phyloP scores from a whole-genome alignment of 208 protist species.

The Pavlovales sp. region DNA sequence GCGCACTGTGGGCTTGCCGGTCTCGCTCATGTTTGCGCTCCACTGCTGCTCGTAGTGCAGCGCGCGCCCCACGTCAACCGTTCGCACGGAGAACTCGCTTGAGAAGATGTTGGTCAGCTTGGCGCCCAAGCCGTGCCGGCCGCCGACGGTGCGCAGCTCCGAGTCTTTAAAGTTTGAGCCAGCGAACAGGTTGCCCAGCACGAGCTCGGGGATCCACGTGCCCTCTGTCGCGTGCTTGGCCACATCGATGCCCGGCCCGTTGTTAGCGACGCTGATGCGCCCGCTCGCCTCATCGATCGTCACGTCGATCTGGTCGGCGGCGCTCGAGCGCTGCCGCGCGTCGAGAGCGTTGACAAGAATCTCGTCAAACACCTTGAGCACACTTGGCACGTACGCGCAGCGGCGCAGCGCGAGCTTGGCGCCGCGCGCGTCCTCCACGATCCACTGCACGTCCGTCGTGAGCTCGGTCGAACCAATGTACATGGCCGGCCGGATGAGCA shows the following conservation, averaged over 20 bases:
- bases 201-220: constrained; percentile 97
- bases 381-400: constrained; percentile 91
- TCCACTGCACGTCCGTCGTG: constrained; percentile 66
- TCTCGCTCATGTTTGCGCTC: not conserved
- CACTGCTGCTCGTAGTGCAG: constrained; percentile 35
- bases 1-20: not conserved
- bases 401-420: constrained; percentile 80
- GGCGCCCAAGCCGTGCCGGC: constrained; percentile 93
- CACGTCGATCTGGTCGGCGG: constrained; percentile 82
- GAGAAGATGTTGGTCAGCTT: constrained; percentile 99
- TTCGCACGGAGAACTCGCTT: constrained; percentile 84
- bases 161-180: constrained; percentile 87
- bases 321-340: constrained; percentile 94
- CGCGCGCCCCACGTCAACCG: constrained; percentile 75
- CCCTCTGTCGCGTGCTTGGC: constrained; percentile 80
- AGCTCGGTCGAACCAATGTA: constrained; percentile 94
- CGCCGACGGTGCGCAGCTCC: constrained; percentile 89
- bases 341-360: constrained; percentile 99
- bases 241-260: constrained; percentile 96
- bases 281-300: constrained; percentile 85
- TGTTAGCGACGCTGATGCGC: constrained; percentile 93
- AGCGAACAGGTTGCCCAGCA: constrained; percentile 88
- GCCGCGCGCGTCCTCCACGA: constrained; percentile 80
- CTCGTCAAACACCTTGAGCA: constrained; percentile 99
- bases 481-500: constrained; percentile 96